Base-by-base conservation (phyloP, 2,329 filamentous ascomycete genomes). In the Xylariaceae sp. region DNA sequence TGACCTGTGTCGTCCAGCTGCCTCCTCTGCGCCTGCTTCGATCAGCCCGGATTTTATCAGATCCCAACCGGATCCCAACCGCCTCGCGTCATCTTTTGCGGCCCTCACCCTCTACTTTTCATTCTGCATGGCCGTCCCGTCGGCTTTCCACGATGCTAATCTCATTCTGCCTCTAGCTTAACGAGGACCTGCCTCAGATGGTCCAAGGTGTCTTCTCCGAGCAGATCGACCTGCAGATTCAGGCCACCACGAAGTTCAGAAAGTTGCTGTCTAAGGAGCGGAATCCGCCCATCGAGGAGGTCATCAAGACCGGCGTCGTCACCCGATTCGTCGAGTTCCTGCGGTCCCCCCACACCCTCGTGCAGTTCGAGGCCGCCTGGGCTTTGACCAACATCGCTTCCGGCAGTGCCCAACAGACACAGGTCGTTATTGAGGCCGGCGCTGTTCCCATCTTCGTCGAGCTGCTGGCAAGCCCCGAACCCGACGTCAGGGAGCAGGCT, bases 311-410 rank as follows among this genome's bases (percentile, higher is more conserved):
- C 39, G 92, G 92, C 56, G 92, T 98, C 45, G 92, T 98, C 48
- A 83, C 80, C 70, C 84, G 92, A 58, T 98, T 98, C 57, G 92
- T 98, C 64, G 88, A 95, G 64, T 98, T 98, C 66, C 81, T 98
- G 41, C 85, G 87, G 59, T 98, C 92, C 36, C 92, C 92, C 45
- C 92, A 98, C 65, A 96, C 92, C 21, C 77, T 98, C 31, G 92
- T 98, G 36, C 92, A 98, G 65, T 98, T 98, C 59, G 92, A 98
- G 72, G 92, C 92, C 54, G 92, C 92, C 27, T 98, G 92, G 92
- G 92, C 92, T 44, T 71, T 98, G 57, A 98, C 92, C 70, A 98
- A 98, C 72, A 98, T 98, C 63, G 92, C 92, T 42, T 96, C 90
- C 31, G 92, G 92, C 43, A 96, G 90, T 39, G 92, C 92, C 40